Evolutionary conservation across 225 moss, liverwort and hornwort genomes (phyloP), one percentile per base, ranked within the genome.

Genomic region (Thuidium tamariscinum): DNA sequence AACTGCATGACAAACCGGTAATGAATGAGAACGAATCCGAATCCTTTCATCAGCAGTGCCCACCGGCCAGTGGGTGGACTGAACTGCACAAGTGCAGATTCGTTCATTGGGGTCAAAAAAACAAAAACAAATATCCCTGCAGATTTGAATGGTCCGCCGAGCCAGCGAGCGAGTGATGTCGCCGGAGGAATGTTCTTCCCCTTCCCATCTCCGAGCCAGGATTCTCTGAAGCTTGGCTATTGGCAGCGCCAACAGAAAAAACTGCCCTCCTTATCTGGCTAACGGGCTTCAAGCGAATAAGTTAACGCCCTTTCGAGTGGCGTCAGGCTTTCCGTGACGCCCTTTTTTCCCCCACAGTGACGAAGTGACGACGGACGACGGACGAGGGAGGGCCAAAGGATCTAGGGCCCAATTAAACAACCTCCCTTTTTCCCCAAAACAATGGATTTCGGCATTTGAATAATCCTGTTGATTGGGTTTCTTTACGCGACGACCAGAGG

Each of bases 211-310:
- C 63, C 36, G 9, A 84, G 83, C 90, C 86, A 54, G 84, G 87
- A 87, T 90, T 90, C 87, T 29, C 76, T 87, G 61, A 65, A 62
- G 11, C 81, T 69, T 84, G 76, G 84, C 84, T 90, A 87, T 77
- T 90, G 90, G 84, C 84, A 90, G 87, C 77, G 57, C 29, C 76
- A 87, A 90, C 81, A 90, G 87, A 87, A 90, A 87, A 90, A 90
- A 90, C 87, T 76, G 76, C 46, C 81, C 69, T 27, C 55, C 68
- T 87, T 81, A 84, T 87, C 90, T 55, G 32, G 83, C n/a, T n/a
- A n/a, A n/a, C n/a, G n/a, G n/a, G n/a, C 56, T 42, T 3, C 32
- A 7, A 32, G n/a, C 70, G 60, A 86, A 86, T 74, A 60, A 66
- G 44, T 44, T 49, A 52, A 52, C 75, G 80, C 49, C 67, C 84